A percentile compares a stretch with the other conserved stretches of the same genome.
phyloP scores from a whole-genome alignment of 768 basidiomycete species.

The Leucocoprinus sp. region DNA sequence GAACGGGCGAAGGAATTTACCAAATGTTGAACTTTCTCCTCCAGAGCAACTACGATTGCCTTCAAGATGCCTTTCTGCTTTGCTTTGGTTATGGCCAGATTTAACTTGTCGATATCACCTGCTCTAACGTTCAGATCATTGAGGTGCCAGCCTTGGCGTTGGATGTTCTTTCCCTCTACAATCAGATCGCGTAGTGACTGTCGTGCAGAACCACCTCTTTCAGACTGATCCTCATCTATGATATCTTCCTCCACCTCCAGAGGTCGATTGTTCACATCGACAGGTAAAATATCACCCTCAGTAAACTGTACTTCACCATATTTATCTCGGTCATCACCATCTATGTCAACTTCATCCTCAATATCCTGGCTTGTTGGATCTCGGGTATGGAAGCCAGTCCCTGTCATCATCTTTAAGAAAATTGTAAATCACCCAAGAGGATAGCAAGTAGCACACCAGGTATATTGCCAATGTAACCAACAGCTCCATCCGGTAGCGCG shows the following conservation, averaged over 20 bases:
- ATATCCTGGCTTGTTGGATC: conserved; percentile 49
- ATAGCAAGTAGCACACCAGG: conserved; percentile 27
- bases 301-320: conserved; percentile 74
- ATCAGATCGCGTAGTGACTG: conserved; percentile 44
- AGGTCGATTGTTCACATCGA: conserved; percentile 15
- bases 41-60: conserved; percentile 46
- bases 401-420: too few species aligned
- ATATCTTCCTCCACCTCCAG: conserved; percentile 26
- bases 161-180: conserved; percentile 38
- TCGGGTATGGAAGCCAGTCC: conserved; percentile 66
- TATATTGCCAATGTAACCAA: conserved; percentile 39
- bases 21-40: conserved; percentile 51
- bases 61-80: conserved; percentile 37
- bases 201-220: conserved; percentile 23
- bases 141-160: conserved; percentile 23
- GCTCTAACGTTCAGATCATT: conserved; percentile 32
- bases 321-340: conserved; percentile 60
- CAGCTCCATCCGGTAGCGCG: conserved; percentile 19
- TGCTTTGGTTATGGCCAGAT: conserved; percentile 42
- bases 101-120: conserved; percentile 36
- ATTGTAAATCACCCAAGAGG: conserved; percentile 9
- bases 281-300: conserved; percentile 56
- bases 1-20: conserved; percentile 27
- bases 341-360: conserved; percentile 75
- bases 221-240: conserved; percentile 30